Evolutionary conservation across 306 rosid genomes (phyloP), one percentile per base, ranked within the genome.

Genomic region (Cucumis melo): DNA sequence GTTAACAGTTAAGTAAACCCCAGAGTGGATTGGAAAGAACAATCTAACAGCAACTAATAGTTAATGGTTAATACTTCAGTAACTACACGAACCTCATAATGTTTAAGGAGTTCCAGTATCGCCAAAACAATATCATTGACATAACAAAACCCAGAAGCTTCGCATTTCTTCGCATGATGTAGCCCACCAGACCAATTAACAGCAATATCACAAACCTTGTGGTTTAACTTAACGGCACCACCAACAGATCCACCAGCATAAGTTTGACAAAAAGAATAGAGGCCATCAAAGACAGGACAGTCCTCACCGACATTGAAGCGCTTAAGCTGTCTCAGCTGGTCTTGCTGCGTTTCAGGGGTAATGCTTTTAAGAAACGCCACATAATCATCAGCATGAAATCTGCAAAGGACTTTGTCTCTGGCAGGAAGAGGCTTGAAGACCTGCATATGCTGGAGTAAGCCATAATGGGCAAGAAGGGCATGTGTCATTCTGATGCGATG

Each of bases 221-320:
- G 97, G 44, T 89, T 91, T 53, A 91, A 85, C 85, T 91, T 91
- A 60, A 91, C 88, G 19, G 97, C 91, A 66, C 97, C 97, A 75
- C 97, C 97, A 82, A 91, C 97, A n/a, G 97, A 91, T 57, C 97
- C 97, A 59, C 97, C 97, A 13, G 94, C 94, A 79, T 88, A 89
- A 63, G 97, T 91, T 81, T 91, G 97, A 83, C 97, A 91, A 57
- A 87, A 91, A 59, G 91, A 85, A 79, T 89, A 91, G 44, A 91
- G 87, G 24, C 97, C 97, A 85, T 91, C 97, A 79, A 91, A 91
- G 36, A 91, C 94, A 8, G 97, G 97, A 74, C 97, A 91, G 59
- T 91, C 97, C 81, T 91, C 97, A 10, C 97, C 97, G 34, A 91
- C 97, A 83, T 91, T 91, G 84, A 91, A 91, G 51, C 97, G 89